phyloP scores from a whole-genome alignment of 2,329 filamentous ascomycete species.

The Annulohypoxylon truncatum region DNA sequence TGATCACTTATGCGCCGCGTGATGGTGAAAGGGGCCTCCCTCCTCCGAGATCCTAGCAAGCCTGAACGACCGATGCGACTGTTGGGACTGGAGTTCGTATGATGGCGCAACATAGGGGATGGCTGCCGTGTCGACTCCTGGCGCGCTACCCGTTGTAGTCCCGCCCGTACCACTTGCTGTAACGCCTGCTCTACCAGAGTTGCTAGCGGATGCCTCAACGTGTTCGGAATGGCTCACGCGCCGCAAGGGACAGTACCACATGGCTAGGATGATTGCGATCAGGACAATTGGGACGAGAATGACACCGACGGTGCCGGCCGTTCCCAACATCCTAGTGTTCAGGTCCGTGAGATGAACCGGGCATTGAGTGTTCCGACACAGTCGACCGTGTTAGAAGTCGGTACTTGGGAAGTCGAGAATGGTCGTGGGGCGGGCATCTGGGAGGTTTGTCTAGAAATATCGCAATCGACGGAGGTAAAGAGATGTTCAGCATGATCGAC shows the following conservation, averaged over 20 bases:
- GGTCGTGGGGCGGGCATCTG: not conserved
- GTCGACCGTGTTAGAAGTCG: not conserved
- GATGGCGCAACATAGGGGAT: constrained; percentile 15
- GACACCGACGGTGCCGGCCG: constrained; percentile 29
- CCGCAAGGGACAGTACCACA: constrained; percentile 35
- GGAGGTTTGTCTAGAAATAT: not conserved
- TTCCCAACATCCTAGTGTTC: constrained; percentile 30
- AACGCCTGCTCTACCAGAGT: not conserved
- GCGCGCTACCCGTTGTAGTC: not conserved
- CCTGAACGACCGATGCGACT: constrained; percentile 28
- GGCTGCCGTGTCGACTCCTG: not conserved
- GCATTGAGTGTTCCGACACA: constrained; percentile 21
- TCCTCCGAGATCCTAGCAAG: constrained; percentile 37
- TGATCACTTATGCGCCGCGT: constrained; percentile 8
- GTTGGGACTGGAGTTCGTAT: constrained; percentile 27
- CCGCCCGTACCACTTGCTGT: not conserved
- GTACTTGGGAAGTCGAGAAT: constrained; percentile 2
- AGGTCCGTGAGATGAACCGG: not conserved
- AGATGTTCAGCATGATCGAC: constrained; percentile 9
- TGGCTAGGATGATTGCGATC: constrained; percentile 32
- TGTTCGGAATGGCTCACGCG: constrained; percentile 1
- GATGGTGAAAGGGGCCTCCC: constrained; percentile 16
- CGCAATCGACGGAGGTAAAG: not conserved
- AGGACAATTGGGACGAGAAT: constrained; percentile 33
- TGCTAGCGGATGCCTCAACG: constrained; percentile 1